Evolutionary conservation across 129 eudicot genomes (phyloP), one percentile per base, ranked within the genome.

Genomic region (Chrysanthemum seticuspe): DNA sequence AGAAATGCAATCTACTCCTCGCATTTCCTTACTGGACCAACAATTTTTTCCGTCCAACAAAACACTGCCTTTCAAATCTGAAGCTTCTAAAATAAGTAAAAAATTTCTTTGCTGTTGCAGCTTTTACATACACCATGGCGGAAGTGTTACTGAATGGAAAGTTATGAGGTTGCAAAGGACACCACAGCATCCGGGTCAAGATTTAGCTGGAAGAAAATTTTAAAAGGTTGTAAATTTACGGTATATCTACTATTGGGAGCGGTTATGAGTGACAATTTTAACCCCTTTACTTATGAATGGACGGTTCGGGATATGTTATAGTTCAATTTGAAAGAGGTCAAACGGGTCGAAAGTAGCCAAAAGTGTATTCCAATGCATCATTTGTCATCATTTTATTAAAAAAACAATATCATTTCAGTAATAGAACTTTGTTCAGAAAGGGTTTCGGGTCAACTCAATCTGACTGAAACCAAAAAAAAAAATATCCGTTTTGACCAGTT

Each of bases 111-210:
- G 23, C 18, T 62, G 36, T 47, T 27, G 36, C 49, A 62, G 31
- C 15, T 10, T 34, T 34, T 34, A 62, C 31, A 5, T 27, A 31
- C 19, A 31, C 67, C 36, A 27, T 31, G 21, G 19, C 14, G 21
- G 44, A 21, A 11, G 45, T 61, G 34, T 14, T n/a, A 61, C 18
- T 27, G 36, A 62, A 70, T 7, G 21, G 51, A 57, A 25, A 31
- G 58, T 77, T 69, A 77, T 31, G 71, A 53, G 47, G 67, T 71
- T 71, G 73, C 73, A 21, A 67, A 78, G 65, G 82, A 19, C 62
- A 71, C 56, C 62, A 91, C 86, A 74, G 85, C 98, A 5, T 87
- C 96, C n/a, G 96, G 89, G 70, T 92, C 98, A 2, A 70, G 81
- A 67, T 87, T 87, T 65, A 92, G 69, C 98, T 92, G 89, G 67